These are phyloP conservation scores for Lagenidium giganteum DNA, from an alignment of 352 stramenopile species.

Conservation along the genomic window DNA sequence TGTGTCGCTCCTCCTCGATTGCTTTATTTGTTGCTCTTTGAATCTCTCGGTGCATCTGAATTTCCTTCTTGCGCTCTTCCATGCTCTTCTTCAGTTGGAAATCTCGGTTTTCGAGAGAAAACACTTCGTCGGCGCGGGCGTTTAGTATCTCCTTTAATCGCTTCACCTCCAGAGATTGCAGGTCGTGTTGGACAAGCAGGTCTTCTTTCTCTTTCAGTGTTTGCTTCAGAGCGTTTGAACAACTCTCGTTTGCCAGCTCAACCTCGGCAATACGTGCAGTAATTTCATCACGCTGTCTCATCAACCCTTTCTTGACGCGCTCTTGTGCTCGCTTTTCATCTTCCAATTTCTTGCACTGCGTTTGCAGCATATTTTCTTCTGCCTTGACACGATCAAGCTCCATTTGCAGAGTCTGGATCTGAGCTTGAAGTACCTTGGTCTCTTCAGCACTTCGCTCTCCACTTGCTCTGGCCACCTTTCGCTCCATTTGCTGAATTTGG, in stretches of 20 bases:
- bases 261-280: constrained; percentile 83
- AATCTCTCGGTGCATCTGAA: constrained; percentile 83
- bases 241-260: constrained; percentile 89
- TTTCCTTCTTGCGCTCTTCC: constrained; percentile 92
- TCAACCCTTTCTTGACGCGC: constrained; percentile 69
- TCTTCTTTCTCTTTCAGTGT: constrained; percentile 89
- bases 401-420: constrained; percentile 88
- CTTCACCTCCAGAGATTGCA: constrained; percentile 92
- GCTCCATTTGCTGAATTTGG: constrained; percentile 96
- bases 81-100: constrained; percentile 93
- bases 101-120: constrained; percentile 92
- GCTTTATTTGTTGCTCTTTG: constrained; percentile 84
- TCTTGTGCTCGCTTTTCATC: constrained; percentile 84
- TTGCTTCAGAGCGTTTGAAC: constrained; percentile 75
- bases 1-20: constrained; percentile 92
- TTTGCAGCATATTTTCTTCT: constrained; percentile 84
- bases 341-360: constrained; percentile 91
- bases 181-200: constrained; percentile 90
- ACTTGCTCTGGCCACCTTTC: constrained; percentile 90
- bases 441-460: constrained; percentile 93
- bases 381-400: constrained; percentile 86
- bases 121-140: constrained; percentile 87
- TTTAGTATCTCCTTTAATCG: constrained; percentile 88
- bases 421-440: constrained; percentile 87
- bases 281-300: constrained; percentile 77